phyloP scores from a whole-genome alignment of 768 basidiomycete species.

The Boletales sp. region DNA sequence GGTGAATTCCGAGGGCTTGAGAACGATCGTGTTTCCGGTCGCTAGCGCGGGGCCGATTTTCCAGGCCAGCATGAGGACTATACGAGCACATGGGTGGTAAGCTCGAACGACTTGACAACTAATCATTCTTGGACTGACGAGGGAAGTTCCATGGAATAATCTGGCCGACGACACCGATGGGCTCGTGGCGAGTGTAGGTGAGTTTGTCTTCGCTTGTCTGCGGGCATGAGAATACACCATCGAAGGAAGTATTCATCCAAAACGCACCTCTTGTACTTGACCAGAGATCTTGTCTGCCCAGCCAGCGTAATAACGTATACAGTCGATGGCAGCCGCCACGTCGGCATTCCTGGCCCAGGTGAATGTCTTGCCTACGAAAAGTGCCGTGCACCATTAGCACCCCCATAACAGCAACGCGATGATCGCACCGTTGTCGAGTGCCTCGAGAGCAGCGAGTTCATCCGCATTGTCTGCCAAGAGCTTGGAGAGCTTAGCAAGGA shows the following conservation, averaged over 20 bases:
- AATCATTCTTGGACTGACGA: constrained; percentile 24
- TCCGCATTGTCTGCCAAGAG: constrained; percentile 60
- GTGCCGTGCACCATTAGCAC: neutral
- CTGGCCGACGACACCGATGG: constrained; percentile 34
- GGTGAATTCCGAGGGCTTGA: constrained; percentile 82
- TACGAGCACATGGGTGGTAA: neutral
- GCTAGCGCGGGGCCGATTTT: constrained; percentile 77
- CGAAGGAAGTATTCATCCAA: too few species aligned
- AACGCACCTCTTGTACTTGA: constrained; percentile 59
- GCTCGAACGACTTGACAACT: neutral
- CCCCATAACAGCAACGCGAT: neutral
- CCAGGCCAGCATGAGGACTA: constrained; percentile 64
- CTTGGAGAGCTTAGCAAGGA: constrained; percentile 61
- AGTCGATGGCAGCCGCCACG: constrained; percentile 29
- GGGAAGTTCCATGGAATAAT: constrained; percentile 73
- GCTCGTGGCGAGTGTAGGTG: constrained; percentile 18
- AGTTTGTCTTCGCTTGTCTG: constrained; percentile 28
- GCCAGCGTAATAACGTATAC: constrained; percentile 79
- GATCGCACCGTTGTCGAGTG: constrained; percentile 57
- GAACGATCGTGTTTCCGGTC: constrained; percentile 70
- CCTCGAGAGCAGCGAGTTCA: constrained; percentile 69
- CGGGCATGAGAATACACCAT: neutral
- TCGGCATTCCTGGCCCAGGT: constrained; percentile 48
- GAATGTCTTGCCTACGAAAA: constrained; percentile 50
- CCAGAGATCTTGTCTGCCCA: constrained; percentile 87